A percentile compares a stretch with the other conserved stretches of the same genome.
Conservation (phyloP, 768 basidiomycete species). For the Infundibulicybe gibba region DNA sequence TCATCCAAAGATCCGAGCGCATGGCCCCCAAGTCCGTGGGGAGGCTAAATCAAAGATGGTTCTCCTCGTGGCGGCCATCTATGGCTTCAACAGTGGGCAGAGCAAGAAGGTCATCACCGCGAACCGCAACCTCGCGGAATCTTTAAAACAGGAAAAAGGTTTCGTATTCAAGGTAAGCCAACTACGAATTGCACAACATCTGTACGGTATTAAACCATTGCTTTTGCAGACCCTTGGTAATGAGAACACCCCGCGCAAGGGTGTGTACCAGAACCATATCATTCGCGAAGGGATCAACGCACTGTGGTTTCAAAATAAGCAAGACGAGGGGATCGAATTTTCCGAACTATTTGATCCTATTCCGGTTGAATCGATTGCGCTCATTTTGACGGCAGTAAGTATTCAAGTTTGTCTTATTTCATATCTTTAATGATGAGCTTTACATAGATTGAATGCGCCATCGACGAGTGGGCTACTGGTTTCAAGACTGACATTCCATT, state of each 20-base stretch:
- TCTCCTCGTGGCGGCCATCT: conserved; percentile 11
- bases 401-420: background rate
- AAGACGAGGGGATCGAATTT: conserved; percentile 18
- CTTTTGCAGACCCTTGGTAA: background rate
- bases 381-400: conserved; percentile 9
- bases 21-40: conserved; percentile 15
- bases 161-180: conserved; percentile 1
- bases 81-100: conserved; percentile 16
- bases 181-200: no score
- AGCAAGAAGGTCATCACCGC: conserved; percentile 7
- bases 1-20: conserved; percentile 7
- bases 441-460: conserved; percentile 6
- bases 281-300: conserved; percentile 17
- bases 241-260: conserved; percentile 4
- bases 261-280: conserved; percentile 18
- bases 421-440: conserved; percentile 3
- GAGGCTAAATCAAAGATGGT: conserved; percentile 15
- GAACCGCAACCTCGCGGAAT: conserved; percentile 16
- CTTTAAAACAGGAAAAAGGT: conserved; percentile 11
- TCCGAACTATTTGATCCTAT: conserved; percentile 17
- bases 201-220: background rate
- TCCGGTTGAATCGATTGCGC: conserved; percentile 6
- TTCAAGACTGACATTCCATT: conserved; percentile 1
- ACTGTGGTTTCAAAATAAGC: conserved; percentile 21
- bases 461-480: conserved; percentile 2